These are phyloP conservation scores for Acanthamoeba divionensis DNA, from an alignment of 208 protist genomes.

Conservation along the genomic window DNA sequence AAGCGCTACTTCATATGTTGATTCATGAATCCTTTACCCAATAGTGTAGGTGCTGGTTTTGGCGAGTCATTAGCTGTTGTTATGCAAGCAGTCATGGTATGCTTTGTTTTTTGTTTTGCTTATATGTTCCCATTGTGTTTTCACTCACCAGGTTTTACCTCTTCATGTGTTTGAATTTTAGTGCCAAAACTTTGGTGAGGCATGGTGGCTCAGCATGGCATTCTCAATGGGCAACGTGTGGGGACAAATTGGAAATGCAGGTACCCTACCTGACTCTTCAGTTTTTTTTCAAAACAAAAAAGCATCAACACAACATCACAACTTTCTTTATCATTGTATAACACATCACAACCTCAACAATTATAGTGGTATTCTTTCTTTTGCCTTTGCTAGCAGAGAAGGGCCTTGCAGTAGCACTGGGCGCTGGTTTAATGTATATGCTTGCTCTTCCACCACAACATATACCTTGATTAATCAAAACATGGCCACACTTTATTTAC, in stretches of 20 bases:
- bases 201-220: constrained; percentile 40
- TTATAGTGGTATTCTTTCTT: background rate
- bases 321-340: too few relatives aligned
- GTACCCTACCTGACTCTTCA: too few relatives aligned
- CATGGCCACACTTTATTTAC: too few relatives aligned
- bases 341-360: too few relatives aligned
- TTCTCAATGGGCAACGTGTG: constrained; percentile 41
- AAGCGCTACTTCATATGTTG: too few relatives aligned
- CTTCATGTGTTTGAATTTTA: too few relatives aligned
- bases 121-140: background rate
- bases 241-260: constrained; percentile 14
- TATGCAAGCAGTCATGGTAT: constrained; percentile 43
- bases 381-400: background rate
- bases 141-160: too few relatives aligned
- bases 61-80: constrained; percentile 5
- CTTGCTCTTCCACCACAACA: too few relatives aligned
- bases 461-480: too few relatives aligned
- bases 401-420: background rate
- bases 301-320: too few relatives aligned
- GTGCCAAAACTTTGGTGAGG: constrained; percentile 10
- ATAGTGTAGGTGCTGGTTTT: background rate
- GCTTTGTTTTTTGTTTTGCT: background rate
- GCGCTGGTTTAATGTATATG: background rate
- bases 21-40: too few relatives aligned
- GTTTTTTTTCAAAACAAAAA: too few relatives aligned